phyloP scores from a whole-genome alignment of 768 basidiomycete genomes.

The Rhizopogon vinicolor region DNA sequence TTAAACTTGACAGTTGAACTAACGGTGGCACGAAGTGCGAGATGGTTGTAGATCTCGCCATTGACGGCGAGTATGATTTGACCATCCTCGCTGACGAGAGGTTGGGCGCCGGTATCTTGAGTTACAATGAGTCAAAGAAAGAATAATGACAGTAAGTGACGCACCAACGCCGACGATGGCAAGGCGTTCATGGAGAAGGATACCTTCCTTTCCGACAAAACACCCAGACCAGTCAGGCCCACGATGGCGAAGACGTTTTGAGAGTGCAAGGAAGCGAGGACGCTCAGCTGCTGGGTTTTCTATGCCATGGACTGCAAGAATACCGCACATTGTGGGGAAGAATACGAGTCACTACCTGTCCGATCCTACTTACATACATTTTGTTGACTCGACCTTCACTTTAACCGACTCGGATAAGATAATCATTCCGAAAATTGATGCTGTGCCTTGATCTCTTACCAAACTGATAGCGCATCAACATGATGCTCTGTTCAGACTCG shows the following conservation, averaged over 20 bases:
- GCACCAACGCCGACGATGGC: constrained; percentile 97
- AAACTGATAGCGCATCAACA: too few relatives aligned
- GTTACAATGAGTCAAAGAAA: neutral
- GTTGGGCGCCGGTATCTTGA: constrained; percentile 94
- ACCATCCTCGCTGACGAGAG: constrained; percentile 81
- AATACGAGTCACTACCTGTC: neutral
- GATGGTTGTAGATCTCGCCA: constrained; percentile 98
- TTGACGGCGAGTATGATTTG: constrained; percentile 88
- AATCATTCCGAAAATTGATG: neutral
- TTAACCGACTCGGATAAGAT: neutral
- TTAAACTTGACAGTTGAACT: constrained; percentile 76
- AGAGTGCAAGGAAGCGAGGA: constrained; percentile 74
- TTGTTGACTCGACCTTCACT: constrained; percentile 5
- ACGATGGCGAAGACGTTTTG: constrained; percentile 87
- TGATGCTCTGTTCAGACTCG: too few relatives aligned
- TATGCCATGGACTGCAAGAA: constrained; percentile 80
- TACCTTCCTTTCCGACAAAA: constrained; percentile 73
- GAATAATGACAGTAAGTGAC: constrained; percentile 20
- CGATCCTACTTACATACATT: neutral
- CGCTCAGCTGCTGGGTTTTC: constrained; percentile 67
- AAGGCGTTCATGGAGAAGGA: constrained; percentile 93
- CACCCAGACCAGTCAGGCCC: constrained; percentile 99
- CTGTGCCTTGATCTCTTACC: neutral
- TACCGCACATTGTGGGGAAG: constrained; percentile 75
- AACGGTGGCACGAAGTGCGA: constrained; percentile 66